Evolutionary conservation across 1,284 basidiomycete species (phyloP).

Genomic region (Sporisorium graminicola): DNA sequence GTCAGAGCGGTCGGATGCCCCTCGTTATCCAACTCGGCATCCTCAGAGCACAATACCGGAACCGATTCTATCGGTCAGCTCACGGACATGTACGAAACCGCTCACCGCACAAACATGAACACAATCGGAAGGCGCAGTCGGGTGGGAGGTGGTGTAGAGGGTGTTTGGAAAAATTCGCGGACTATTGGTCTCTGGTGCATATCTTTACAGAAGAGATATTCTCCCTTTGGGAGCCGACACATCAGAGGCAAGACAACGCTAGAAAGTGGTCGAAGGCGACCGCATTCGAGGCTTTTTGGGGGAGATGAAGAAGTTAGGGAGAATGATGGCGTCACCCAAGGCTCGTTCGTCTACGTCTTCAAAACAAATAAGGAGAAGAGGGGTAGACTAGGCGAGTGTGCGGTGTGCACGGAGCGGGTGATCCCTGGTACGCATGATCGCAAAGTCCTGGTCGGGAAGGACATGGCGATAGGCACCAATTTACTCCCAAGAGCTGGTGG

Average conservation of each 20-base stretch:
- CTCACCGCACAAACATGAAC: neutral
- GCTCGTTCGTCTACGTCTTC: slow-evolving; percentile 1
- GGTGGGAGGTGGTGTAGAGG: slow-evolving; percentile 4
- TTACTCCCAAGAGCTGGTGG: slow-evolving; percentile 56
- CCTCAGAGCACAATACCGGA: no score
- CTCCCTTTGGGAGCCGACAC: slow-evolving; percentile 55
- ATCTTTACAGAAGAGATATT: slow-evolving; percentile 40
- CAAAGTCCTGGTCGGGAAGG: slow-evolving; percentile 4
- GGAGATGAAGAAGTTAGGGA: neutral
- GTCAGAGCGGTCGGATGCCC: no score
- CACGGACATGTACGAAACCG: no score
- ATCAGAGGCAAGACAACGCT: slow-evolving; percentile 63
- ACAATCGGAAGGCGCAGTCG: neutral
- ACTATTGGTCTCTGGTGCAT: slow-evolving; percentile 62
- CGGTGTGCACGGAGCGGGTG: neutral
- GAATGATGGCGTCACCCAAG: neutral
- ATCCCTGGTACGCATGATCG: neutral
- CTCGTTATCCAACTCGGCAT: no score
- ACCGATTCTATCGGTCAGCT: no score
- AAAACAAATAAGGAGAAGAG: slow-evolving; percentile 1
- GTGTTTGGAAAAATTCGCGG: slow-evolving; percentile 39
- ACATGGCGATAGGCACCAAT: neutral
- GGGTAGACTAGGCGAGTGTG: neutral
- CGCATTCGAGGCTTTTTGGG: slow-evolving; percentile 51
- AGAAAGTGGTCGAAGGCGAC: slow-evolving; percentile 21